Base-by-base conservation (phyloP, 2,329 filamentous ascomycete genomes). In the Alternaria sp. region DNA sequence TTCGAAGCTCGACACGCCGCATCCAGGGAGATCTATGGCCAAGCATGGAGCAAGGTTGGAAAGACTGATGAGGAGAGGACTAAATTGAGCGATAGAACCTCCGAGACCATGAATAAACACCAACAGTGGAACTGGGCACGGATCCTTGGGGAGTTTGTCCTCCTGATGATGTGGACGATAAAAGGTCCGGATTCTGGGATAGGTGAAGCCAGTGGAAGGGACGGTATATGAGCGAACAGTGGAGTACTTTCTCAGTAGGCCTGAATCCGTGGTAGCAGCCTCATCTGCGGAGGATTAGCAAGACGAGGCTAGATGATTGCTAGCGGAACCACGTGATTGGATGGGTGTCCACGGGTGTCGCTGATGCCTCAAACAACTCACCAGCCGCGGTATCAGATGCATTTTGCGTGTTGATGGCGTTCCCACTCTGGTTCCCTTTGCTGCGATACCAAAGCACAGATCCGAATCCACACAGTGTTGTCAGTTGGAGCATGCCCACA, bases 91-190 rank as follows among this genome's bases (percentile, higher is more conserved):
- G 24, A 93, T 85, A 0, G 92, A 96, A 48, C 95, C 95, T n/a
- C 94, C 95, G 9, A 98, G 84, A 1, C 95, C 95, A 72, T 98
- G 95, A 56, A 98, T 83, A 73, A 96, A 97, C 41, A 98, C 93
- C 3, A 98, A 80, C 9, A 99, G 80, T 1, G 95, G 95, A 10
- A 97, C 79, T 0, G 91, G 88, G 0, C 85, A 84, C 1, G 92
- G 91, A 61, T 88, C 83, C 40, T 82, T 84, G 3, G 92, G 92
- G 4, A 98, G 83, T 75, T 95, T 91, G 59, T 88, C 86, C n/a
- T 89, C 87, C 72, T 97, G 92, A 21, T 88, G 85, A 78, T 97
- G 95, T 54, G 86, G 86, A 56, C 90, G 86, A 78, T 90, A 93
- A 77, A 98, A 97, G 41, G 93, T 88, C 56, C 94, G 88, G 62